Evolutionary conservation across 768 basidiomycete species (phyloP), one percentile per base, ranked within the genome.

Genomic region (Mrakia frigida): DNA sequence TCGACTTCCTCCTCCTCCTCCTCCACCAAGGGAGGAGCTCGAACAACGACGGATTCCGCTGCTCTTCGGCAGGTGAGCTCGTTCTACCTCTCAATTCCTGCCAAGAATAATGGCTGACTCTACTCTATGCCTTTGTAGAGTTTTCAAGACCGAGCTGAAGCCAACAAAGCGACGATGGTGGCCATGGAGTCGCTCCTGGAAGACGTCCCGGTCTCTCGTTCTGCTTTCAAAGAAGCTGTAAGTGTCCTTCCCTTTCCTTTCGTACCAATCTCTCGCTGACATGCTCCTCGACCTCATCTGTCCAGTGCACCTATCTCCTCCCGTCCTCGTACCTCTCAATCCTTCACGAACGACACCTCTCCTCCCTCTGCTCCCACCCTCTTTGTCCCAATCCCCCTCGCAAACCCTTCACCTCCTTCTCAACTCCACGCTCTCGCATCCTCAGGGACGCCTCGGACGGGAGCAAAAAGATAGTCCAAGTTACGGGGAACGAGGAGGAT

Each of bases 281-380:
- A 46, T 37, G 13, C 9, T 65, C 52, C 2, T 25, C 21, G 25
- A 43, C n/a, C 6, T 25, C 33, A 23, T 41, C 72, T n/a, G 3
- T 41, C 3, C 28, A 75, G 74, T 70, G 67, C 53, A 41, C 56
- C n/a, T 68, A 75, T 39, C 39, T 75, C 4, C 50, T 37, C 25
- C 74, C 56, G 4, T 43, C 68, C 35, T 41, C 74, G 4, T 75
- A 75, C 74, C 74, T 59, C 23, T 68, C 65, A 3, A 70, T 75
- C 69, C 74, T 75, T 11, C 74, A 75, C 59, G 74, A 75, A 53
- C 74, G 74, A 18, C 74, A 75, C 50, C 68, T 75, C 39, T 75
- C 69, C 50, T n/a, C 37, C 53, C 67, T 70, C 18, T 75, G 74
- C 69, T 41, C 74, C 23, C 68, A 75, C 56, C 74, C 74, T 9